Evolutionary conservation across 2,329 filamentous ascomycete genomes (phyloP).

Genomic region (Ophiostoma montium): DNA sequence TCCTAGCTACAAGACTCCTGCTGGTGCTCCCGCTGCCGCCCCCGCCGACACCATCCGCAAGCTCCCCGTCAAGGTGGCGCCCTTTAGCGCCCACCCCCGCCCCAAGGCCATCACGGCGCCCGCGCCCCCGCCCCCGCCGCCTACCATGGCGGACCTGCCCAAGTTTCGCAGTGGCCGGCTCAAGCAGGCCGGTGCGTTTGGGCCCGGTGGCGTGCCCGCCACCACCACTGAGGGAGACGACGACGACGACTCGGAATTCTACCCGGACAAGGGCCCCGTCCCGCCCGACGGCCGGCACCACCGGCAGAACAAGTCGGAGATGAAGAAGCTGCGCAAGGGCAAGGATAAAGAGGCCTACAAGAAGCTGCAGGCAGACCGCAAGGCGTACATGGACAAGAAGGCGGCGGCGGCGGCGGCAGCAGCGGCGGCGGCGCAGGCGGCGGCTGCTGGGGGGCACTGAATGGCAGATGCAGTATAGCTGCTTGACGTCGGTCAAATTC

Average conservation of each 20-base stretch:
- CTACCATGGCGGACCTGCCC: not conserved
- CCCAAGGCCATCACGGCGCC: not conserved
- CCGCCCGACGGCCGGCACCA: not conserved
- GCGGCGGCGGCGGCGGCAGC: not conserved
- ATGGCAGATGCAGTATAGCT: too few species aligned
- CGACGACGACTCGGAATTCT: not conserved
- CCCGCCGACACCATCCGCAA: not conserved
- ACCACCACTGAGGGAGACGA: too few species aligned
- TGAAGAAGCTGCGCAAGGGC: not conserved
- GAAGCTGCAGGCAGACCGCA: not conserved
- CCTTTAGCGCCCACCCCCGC: not conserved
- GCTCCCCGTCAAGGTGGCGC: not conserved
- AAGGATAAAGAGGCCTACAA: not conserved
- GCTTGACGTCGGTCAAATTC: too few species aligned
- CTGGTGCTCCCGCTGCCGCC: not conserved
- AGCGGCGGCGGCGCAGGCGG: not conserved
- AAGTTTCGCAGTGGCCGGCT: not conserved
- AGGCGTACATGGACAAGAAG: not conserved
- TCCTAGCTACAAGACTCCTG: too few species aligned
- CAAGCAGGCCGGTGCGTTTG: not conserved
- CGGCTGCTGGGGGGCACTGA: too few species aligned
- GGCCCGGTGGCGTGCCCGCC: not conserved
- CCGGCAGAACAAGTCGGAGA: not conserved
- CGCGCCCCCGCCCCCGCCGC: too few species aligned
- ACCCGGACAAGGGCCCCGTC: not conserved